A percentile compares a stretch with the other conserved stretches of the same genome.
Evolutionary conservation across 495 filamentous ascomycete genomes (phyloP).

Genomic region (Aspergillus sclerotioniger): DNA sequence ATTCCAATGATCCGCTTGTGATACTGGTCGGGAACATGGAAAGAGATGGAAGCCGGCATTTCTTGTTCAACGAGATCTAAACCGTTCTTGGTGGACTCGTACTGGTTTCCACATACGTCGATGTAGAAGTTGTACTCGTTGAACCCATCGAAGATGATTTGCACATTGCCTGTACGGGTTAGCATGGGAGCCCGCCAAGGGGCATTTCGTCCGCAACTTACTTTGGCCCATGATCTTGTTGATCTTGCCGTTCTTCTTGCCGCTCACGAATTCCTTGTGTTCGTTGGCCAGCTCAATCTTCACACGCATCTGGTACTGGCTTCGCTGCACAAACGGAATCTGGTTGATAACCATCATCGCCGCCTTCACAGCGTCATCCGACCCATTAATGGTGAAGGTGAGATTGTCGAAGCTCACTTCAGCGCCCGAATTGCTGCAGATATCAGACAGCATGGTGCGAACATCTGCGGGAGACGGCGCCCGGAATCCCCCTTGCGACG

Average conservation of each 20-base stretch:
- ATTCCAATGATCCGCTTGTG: conserved; percentile 99
- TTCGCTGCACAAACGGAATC: conserved; percentile 81
- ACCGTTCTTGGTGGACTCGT: conserved; percentile 88
- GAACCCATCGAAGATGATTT: conserved; percentile 98
- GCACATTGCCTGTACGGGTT: conserved; percentile 69
- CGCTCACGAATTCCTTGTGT: conserved; percentile 98
- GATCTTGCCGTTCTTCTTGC: conserved; percentile 99
- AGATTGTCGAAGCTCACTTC: conserved; percentile 93
- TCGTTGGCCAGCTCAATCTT: conserved; percentile 99
- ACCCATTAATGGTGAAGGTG: conserved; percentile 89
- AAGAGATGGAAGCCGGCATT: conserved; percentile 98
- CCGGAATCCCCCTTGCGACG: conserved; percentile 54
- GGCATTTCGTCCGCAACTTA: conserved; percentile 29
- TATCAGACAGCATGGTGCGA: conserved; percentile 86
- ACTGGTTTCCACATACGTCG: conserved; percentile 86
- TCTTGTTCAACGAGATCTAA: conserved; percentile 94
- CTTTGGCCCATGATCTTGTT: conserved; percentile 99
- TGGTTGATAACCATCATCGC: conserved; percentile 90
- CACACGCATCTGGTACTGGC: conserved; percentile 88
- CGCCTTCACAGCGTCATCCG: conserved; percentile 91
- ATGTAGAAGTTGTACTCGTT: conserved; percentile 99
- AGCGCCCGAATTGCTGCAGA: conserved; percentile 92
- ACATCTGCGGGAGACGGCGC: conserved; percentile 75
- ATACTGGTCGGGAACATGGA: conserved; percentile 99
- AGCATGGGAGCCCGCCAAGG: background rate